Evolutionary conservation across 495 filamentous ascomycete species (phyloP), one percentile per base, ranked within the genome.

Genomic region (Articulospora tetracladia): DNA sequence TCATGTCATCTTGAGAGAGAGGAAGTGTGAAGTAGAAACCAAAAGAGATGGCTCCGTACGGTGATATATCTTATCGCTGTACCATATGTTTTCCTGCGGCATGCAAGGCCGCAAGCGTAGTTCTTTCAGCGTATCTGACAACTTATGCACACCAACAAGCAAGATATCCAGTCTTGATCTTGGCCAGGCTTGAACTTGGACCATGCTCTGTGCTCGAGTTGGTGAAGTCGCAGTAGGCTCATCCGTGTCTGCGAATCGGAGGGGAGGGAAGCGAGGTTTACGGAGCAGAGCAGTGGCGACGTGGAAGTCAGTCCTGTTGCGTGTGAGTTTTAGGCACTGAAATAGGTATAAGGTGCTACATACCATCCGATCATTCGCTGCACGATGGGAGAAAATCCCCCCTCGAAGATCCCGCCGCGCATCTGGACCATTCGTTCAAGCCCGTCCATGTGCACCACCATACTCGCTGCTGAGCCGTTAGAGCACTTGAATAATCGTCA

Each of bases 51-150:
- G n/a, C n/a, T n/a, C n/a, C n/a, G n/a, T n/a, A n/a, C n/a, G 30
- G 24, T 34, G 52, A 22, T 62, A 62, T 2, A 52, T 57, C 24
- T 57, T 56, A 28, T 62, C 59, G 13, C 53, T 57, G 32, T 62
- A 62, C 59, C 53, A 62, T 25, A 62, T 62, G 26, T 62, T 52
- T n/a, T 62, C 59, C 30, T 51, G 10, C 23, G 59, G 53, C 32
- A 52, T 20, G 23, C 17, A 27, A 27, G 59, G 3, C 1, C 39
- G 46, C 25, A 27, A n/a, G 30, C 53, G 44, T 13, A 62, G 28
- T 15, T 15, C 30, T 15, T 36, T 25, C 13, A 62, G 44, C 7
- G 25, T 26, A 11, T 19, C 10, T 3, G 53, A 56, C 8, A 62
- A 28, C 10, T 30, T 46, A 13, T 44, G n/a, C 4, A 62, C 27